Percentiles rank a stretch among this genome's conserved stretches.
phyloP scores from a whole-genome alignment of 2,329 filamentous ascomycete genomes.

The Fusarium luffae region DNA sequence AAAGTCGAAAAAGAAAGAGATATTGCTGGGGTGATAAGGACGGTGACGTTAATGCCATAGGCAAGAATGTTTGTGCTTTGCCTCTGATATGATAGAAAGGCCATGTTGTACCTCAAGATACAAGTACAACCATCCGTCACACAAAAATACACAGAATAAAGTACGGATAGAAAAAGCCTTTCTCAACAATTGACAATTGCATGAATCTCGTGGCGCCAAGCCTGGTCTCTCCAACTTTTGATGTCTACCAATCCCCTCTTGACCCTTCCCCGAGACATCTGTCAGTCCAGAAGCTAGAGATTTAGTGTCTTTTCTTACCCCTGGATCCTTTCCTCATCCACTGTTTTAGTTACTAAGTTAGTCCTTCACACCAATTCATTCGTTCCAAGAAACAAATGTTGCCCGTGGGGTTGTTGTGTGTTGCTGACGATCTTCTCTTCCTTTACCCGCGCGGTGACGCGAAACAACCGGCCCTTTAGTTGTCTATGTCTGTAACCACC shows the following conservation, averaged over 20 bases:
- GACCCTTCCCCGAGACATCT: conserved; percentile 20
- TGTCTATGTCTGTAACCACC: conserved; percentile 34
- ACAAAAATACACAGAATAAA: background rate
- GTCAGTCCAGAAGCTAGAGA: conserved; percentile 5
- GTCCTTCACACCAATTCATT: background rate
- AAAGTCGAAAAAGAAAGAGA: conserved; percentile 9
- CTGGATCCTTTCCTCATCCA: conserved; percentile 11
- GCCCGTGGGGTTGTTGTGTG: background rate
- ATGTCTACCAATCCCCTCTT: conserved; percentile 16
- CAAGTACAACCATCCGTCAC: background rate
- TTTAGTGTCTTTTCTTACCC: conserved; percentile 28
- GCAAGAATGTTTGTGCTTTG: conserved; percentile 1
- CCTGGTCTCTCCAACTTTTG: conserved; percentile 12
- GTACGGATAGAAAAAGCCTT: background rate
- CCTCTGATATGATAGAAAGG: background rate
- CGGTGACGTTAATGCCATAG: conserved; percentile 28
- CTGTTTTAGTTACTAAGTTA: background rate
- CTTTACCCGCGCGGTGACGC: conserved; percentile 42
- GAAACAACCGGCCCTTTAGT: conserved; percentile 35
- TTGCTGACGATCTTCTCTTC: conserved; percentile 2
- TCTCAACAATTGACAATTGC: background rate
- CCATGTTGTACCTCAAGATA: background rate
- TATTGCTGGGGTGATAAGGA: conserved; percentile 1
- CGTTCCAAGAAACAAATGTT: conserved; percentile 1
- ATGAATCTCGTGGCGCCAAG: conserved; percentile 15